Conservation (phyloP, 2,329 filamentous ascomycete species). For the Geosmithia morbida region DNA sequence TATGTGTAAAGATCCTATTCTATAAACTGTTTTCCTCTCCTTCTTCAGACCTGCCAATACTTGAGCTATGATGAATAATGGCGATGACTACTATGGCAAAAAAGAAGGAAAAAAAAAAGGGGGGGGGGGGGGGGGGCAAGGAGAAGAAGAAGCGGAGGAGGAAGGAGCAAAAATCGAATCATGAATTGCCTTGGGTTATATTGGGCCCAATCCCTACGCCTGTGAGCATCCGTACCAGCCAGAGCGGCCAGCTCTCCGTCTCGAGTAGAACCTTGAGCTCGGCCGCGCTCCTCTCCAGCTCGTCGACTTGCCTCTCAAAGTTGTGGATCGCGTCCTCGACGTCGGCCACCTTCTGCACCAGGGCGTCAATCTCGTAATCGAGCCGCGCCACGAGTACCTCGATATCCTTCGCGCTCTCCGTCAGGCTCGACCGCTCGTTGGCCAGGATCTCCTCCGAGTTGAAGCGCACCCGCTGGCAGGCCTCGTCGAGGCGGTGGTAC, state of each 20-base stretch:
- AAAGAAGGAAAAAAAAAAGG: background rate
- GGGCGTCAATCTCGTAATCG: conserved; percentile 76
- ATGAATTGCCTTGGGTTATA: conserved; percentile 18
- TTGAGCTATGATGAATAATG: too few relatives aligned
- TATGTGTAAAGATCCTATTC: too few relatives aligned
- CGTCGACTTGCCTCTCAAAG: conserved; percentile 65
- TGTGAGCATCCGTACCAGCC: conserved; percentile 46
- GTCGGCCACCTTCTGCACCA: conserved; percentile 72
- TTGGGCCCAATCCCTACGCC: conserved; percentile 47
- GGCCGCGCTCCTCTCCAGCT: conserved; percentile 51
- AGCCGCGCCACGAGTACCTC: conserved; percentile 72
- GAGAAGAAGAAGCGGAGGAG: too few relatives aligned
- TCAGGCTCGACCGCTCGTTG: conserved; percentile 53
- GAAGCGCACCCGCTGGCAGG: conserved; percentile 53
- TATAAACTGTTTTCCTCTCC: too few relatives aligned
- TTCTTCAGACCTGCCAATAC: too few relatives aligned
- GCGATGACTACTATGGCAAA: background rate
- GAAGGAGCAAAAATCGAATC: background rate
- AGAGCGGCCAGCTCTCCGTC: conserved; percentile 49
- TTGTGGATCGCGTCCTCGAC: conserved; percentile 70
- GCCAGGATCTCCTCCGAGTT: conserved; percentile 54
- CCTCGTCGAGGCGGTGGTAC: conserved; percentile 56
- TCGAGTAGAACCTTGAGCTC: conserved; percentile 48
- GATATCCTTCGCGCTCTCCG: conserved; percentile 62
- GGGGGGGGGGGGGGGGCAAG: too few relatives aligned